phyloP scores from a whole-genome alignment of 179 eudicot species.

The Vitellaria paradoxa region DNA sequence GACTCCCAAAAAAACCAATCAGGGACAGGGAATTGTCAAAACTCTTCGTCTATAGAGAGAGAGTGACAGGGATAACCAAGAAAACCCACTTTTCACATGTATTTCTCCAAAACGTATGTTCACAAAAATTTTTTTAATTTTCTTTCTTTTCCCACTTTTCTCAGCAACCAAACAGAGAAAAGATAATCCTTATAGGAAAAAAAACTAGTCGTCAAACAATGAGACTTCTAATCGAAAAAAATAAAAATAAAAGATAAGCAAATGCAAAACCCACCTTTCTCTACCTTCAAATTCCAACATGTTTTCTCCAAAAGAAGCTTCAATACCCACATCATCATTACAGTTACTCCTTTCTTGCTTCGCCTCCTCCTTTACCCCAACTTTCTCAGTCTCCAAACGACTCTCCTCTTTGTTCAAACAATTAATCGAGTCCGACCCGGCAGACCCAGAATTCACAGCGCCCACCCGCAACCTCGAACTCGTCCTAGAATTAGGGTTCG shows the following conservation, averaged over 20 bases:
- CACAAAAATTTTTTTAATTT: background rate
- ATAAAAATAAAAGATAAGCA: background rate
- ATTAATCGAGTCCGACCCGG: background rate
- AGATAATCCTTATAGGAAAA: background rate
- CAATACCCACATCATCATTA: slow-evolving; percentile 11
- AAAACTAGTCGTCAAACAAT: too few relatives aligned
- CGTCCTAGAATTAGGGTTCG: slow-evolving; percentile 6
- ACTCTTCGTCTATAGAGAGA: background rate
- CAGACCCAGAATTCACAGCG: slow-evolving; percentile 6
- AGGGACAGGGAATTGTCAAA: background rate
- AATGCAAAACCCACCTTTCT: slow-evolving; percentile 25
- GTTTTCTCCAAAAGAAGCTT: slow-evolving; percentile 31
- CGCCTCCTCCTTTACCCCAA: background rate
- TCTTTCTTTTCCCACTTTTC: background rate
- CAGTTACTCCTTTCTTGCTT: background rate
- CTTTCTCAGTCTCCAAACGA: slow-evolving; percentile 4
- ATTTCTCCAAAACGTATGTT: background rate
- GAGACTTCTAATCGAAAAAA: background rate
- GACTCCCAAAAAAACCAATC: background rate
- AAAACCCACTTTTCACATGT: background rate
- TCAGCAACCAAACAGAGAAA: background rate
- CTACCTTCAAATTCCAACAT: slow-evolving; percentile 31
- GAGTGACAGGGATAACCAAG: background rate
- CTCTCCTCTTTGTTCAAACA: background rate
- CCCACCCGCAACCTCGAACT: slow-evolving; percentile 2